Conservation (phyloP, 1,139 yeast species). For the Geotrichum australiense region DNA sequence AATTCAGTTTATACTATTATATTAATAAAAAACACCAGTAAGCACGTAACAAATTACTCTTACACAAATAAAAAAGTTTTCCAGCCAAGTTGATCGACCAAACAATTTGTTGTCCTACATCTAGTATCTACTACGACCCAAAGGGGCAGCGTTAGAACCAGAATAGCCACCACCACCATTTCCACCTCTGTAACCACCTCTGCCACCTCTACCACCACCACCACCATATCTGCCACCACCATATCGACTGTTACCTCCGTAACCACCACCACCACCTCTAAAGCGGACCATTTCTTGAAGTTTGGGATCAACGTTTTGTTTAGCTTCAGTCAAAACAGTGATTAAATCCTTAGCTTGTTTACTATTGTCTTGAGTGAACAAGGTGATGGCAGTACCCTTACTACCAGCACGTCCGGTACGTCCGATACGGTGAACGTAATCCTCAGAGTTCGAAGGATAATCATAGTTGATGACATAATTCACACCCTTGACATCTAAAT, state of each 20-base stretch:
- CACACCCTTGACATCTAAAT: slow-evolving; percentile 90
- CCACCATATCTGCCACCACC: slow-evolving; percentile 58
- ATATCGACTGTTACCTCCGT: slow-evolving; percentile 49
- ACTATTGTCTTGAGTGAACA: slow-evolving; percentile 83
- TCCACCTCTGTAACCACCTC: too few relatives aligned
- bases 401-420: slow-evolving; percentile 99
- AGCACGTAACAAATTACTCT: too few relatives aligned
- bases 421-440: slow-evolving; percentile 92
- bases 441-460: slow-evolving; percentile 97
- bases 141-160: slow-evolving; percentile 17
- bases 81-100: too few relatives aligned
- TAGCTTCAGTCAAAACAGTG: slow-evolving; percentile 90
- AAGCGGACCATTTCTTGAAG: slow-evolving; percentile 45
- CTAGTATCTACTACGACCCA: slow-evolving; percentile 13
- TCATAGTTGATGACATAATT: slow-evolving; percentile 89
- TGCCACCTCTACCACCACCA: slow-evolving; percentile 39
- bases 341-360: slow-evolving; percentile 87
- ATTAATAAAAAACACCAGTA: too few relatives aligned
- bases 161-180: slow-evolving; percentile 41
- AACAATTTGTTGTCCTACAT: too few relatives aligned
- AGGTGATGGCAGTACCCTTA: slow-evolving; percentile 89
- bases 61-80: too few relatives aligned
- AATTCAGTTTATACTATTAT: too few relatives aligned
- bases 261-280: slow-evolving; percentile 41
- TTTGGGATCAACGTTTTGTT: slow-evolving; percentile 66